A percentile compares a stretch with the other conserved stretches of the same genome.
phyloP scores from a whole-genome alignment of 1,284 basidiomycete species.

The Anthracocystis setariae region DNA sequence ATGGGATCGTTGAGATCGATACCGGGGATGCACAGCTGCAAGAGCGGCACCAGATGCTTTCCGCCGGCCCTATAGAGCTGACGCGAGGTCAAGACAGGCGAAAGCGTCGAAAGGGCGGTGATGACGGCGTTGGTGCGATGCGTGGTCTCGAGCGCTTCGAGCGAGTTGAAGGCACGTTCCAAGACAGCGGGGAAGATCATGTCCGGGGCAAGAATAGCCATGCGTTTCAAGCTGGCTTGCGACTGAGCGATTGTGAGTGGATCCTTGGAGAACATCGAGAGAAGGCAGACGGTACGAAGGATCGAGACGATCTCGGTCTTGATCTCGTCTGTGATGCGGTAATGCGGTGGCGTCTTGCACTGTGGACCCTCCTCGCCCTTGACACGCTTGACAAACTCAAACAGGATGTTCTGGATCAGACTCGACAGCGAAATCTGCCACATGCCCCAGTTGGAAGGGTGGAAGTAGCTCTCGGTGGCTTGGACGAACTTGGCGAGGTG shows the following conservation, averaged over 20 bases:
- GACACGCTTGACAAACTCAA: constrained; percentile 74
- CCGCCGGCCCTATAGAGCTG: constrained; percentile 82
- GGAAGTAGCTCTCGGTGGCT: constrained; percentile 91
- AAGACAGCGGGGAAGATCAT: constrained; percentile 91
- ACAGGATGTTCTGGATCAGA: constrained; percentile 83
- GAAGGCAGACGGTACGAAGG: constrained; percentile 85
- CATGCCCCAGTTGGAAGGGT: constrained; percentile 72
- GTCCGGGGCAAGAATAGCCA: constrained; percentile 84
- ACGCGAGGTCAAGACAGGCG: constrained; percentile 81
- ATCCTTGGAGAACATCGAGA: constrained; percentile 93
- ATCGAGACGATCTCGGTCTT: constrained; percentile 83
- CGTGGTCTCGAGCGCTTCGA: constrained; percentile 74
- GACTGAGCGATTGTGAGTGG: constrained; percentile 70
- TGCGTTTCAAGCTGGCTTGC: constrained; percentile 72
- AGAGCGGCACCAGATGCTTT: constrained; percentile 85
- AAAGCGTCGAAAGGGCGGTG: constrained; percentile 83
- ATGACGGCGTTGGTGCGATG: constrained; percentile 74
- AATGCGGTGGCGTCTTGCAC: constrained; percentile 81
- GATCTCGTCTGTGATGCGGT: constrained; percentile 83
- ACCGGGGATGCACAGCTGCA: constrained; percentile 89
- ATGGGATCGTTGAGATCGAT: constrained; percentile 93
- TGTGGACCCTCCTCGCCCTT: constrained; percentile 79
- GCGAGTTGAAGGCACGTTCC: constrained; percentile 87
- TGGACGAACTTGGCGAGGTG: constrained; percentile 88
- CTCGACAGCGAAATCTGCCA: constrained; percentile 75